These are phyloP conservation scores for Maudiozyma pseudohumilis DNA, from an alignment of 805 yeast genomes.

Conservation along the genomic window DNA sequence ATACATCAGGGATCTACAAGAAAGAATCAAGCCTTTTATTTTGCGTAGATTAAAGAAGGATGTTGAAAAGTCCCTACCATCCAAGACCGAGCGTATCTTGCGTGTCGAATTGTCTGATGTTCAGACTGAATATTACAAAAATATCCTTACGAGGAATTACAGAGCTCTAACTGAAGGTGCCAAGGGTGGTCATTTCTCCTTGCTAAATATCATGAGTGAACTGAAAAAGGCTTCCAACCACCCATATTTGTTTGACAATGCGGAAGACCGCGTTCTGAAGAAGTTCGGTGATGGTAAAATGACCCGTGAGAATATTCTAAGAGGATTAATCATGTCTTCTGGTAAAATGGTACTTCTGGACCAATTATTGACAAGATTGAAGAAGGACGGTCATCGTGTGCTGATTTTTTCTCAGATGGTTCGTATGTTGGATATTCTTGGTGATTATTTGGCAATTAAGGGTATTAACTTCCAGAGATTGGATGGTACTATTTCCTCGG, in stretches of 20 bases:
- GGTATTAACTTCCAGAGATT: conserved; percentile 85
- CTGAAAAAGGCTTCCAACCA: conserved; percentile 95
- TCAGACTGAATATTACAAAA: conserved; percentile 91
- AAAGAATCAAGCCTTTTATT: conserved; percentile 81
- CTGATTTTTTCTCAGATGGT: conserved; percentile 96
- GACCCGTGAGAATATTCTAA: conserved; percentile 68
- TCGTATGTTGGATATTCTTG: conserved; percentile 85
- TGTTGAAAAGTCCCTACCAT: conserved; percentile 93
- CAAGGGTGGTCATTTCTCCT: conserved; percentile 67
- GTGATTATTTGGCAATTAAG: conserved; percentile 82
- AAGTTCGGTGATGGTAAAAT: conserved; percentile 48
- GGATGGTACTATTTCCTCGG: conserved; percentile 94
- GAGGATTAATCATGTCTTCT: conserved; percentile 93
- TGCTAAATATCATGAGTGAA: conserved; percentile 89
- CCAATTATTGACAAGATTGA: conserved; percentile 71
- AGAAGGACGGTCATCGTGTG: conserved; percentile 93
- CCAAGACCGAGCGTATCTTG: conserved; percentile 88
- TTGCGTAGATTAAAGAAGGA: conserved; percentile 90
- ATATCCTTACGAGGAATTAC: conserved; percentile 85
- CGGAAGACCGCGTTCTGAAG: conserved; percentile 70
- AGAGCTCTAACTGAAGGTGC: conserved; percentile 82
- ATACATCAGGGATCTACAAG: conserved; percentile 78
- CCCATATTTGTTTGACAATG: conserved; percentile 89
- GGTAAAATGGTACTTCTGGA: conserved; percentile 97
- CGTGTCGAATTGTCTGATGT: conserved; percentile 91